Evolutionary conservation across 768 basidiomycete species (phyloP).

Genomic region (Mycena kentingensis): DNA sequence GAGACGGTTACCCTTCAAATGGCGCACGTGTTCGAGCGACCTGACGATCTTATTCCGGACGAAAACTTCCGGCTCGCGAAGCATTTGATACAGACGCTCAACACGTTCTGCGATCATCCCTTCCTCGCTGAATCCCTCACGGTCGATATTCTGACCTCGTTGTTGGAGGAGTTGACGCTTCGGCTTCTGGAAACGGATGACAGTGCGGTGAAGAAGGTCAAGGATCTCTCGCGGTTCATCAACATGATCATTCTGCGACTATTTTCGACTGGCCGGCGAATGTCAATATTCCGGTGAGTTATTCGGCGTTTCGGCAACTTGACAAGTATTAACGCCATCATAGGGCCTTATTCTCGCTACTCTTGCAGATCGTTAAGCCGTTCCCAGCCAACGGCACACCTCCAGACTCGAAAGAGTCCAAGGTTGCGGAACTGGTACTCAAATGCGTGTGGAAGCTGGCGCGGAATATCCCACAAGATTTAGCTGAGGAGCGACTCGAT

Average conservation of each 20-base stretch:
- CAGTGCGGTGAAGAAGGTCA: conserved; percentile 76
- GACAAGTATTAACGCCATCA: conserved; percentile 10
- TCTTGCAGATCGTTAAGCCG: conserved; percentile 82
- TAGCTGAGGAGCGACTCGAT: conserved; percentile 76
- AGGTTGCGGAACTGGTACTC: conserved; percentile 88
- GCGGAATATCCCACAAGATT: conserved; percentile 89
- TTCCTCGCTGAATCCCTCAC: conserved; percentile 86
- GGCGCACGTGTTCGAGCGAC: conserved; percentile 87
- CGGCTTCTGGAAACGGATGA: conserved; percentile 94
- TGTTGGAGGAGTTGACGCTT: conserved; percentile 90
- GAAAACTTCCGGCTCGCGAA: conserved; percentile 94
- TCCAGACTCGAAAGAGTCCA: conserved; percentile 77
- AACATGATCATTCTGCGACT: conserved; percentile 97
- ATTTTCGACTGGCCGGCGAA: conserved; percentile 87
- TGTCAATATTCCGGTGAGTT: conserved; percentile 86
- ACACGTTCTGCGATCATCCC: conserved; percentile 90
- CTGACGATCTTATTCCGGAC: conserved; percentile 68
- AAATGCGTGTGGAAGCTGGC: conserved; percentile 99
- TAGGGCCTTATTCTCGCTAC: conserved; percentile 78
- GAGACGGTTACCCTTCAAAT: conserved; percentile 91
- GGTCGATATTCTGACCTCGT: conserved; percentile 77
- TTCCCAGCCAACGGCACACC: conserved; percentile 75
- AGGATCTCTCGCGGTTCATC: conserved; percentile 93
- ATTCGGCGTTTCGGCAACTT: conserved; percentile 3
- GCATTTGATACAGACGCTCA: conserved; percentile 94